phyloP scores from a whole-genome alignment of 108 stramenopile genomes.

The Hondaea fermentalgiana region DNA sequence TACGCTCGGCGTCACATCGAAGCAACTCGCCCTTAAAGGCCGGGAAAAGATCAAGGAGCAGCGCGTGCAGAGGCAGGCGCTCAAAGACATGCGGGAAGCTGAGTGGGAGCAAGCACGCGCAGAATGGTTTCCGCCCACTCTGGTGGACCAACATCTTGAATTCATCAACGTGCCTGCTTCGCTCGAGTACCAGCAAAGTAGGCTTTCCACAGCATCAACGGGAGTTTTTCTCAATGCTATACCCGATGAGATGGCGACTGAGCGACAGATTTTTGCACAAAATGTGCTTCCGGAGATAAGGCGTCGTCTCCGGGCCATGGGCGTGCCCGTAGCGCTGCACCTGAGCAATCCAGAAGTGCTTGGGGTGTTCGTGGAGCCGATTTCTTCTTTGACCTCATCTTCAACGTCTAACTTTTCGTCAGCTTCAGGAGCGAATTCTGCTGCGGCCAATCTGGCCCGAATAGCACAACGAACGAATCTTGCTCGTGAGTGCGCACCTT shows the following conservation, averaged over 20 bases:
- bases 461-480: no score
- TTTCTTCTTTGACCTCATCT: background rate
- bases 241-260: background rate
- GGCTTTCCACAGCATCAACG: background rate
- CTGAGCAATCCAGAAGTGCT: background rate
- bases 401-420: no score
- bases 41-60: background rate
- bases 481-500: background rate
- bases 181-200: background rate
- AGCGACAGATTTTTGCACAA: background rate
- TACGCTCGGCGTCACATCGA: no score
- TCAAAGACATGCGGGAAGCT: background rate
- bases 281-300: background rate
- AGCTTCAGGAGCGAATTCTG: no score
- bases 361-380: background rate
- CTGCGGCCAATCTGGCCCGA: no score
- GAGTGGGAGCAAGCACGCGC: background rate
- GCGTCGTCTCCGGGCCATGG: background rate
- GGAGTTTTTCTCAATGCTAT: background rate
- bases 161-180: background rate
- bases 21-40: background rate
- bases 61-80: background rate
- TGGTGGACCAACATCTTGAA: background rate
- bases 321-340: background rate
- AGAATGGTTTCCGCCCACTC: background rate